These are phyloP conservation scores for Annulohypoxylon moriforme DNA, from an alignment of 495 filamentous ascomycete genomes.

Conservation along the genomic window DNA sequence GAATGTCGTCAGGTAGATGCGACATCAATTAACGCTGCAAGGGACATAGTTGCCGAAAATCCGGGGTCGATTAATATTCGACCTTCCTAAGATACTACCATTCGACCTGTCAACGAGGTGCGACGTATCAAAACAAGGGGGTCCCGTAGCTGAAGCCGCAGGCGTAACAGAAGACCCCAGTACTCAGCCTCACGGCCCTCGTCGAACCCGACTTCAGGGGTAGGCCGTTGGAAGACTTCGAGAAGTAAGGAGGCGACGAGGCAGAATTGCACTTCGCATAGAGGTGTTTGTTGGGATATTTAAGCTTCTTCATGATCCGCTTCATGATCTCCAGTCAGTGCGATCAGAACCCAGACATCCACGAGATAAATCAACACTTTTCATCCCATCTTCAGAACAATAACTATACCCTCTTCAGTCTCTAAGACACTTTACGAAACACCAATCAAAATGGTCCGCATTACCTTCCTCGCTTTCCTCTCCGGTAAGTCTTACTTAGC, in stretches of 20 bases:
- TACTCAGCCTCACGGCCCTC: constrained; percentile 39
- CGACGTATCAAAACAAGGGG: constrained; percentile 43
- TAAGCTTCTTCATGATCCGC: constrained; percentile 39
- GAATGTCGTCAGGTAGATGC: background rate
- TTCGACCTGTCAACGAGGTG: constrained; percentile 22
- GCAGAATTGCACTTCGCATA: background rate
- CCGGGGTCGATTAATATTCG: constrained; percentile 8
- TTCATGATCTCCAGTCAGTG: constrained; percentile 26
- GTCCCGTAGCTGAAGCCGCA: constrained; percentile 36
- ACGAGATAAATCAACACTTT: constrained; percentile 12
- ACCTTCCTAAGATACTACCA: background rate
- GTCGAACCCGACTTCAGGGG: constrained; percentile 34
- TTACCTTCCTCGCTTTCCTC: constrained; percentile 48
- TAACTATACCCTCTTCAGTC: background rate
- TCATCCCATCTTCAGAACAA: constrained; percentile 29
- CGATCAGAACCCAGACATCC: constrained; percentile 19
- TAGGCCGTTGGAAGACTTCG: constrained; percentile 6
- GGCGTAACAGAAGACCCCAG: constrained; percentile 32
- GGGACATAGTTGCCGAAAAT: background rate
- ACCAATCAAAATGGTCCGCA: constrained; percentile 51
- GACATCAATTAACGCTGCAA: constrained; percentile 6
- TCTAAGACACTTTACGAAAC: background rate
- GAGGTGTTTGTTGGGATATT: constrained; percentile 17
- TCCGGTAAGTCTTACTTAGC: constrained; percentile 43
- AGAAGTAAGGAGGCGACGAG: background rate